Evolutionary conservation across 2,329 filamentous ascomycete genomes (phyloP), one percentile per base, ranked within the genome.

Genomic region (Plectosphaerella sp.): DNA sequence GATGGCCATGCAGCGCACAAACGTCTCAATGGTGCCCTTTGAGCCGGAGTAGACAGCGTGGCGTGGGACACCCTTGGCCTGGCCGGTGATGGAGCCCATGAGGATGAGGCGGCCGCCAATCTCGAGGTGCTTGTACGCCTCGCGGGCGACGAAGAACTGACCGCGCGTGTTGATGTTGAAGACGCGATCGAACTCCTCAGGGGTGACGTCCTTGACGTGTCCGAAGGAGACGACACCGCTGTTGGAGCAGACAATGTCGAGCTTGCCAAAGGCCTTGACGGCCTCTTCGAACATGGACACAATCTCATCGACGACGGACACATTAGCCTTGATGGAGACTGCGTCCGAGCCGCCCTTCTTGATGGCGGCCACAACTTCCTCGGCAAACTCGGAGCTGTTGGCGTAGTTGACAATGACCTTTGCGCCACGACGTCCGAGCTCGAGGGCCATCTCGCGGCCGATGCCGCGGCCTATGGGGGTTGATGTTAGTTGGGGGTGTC

Each of bases 1-100:
- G 46, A 84, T 85, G 5, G 88, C 85, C 71, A 91, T 87, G 60
- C 80, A 84, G 66, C 88, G 86, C 59, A 88, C 86, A 69, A 91
- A 89, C 11, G 86, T 86, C 70, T 90, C 88, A 55, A 91, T 85
- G 37, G 88, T 83, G 60, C 86, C 88, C 76, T 91, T 91, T 67
- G 78, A 83, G 14, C 83, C 87, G 20, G 87, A 87, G 76, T 91
- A 91, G 47, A 91, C 77, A 14, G 84, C 78, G 67, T 91, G 87
- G 63, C 84, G 82, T 55, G 84, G 84, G 16, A 91, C 85, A 47
- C 80, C 85, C 66, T 83, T 79, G 52, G 70, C 87, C 73, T 87
- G 69, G 66, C 86, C 69, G 1, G 86, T 86, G 67, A 89, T 89
- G 53, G 80, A 86, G 28, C 79, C 82, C 83, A 88, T 91, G 58